Evolutionary conservation across 345 rosid species (phyloP), one percentile per base, ranked within the genome.

Genomic region (Brassica carinata): DNA sequence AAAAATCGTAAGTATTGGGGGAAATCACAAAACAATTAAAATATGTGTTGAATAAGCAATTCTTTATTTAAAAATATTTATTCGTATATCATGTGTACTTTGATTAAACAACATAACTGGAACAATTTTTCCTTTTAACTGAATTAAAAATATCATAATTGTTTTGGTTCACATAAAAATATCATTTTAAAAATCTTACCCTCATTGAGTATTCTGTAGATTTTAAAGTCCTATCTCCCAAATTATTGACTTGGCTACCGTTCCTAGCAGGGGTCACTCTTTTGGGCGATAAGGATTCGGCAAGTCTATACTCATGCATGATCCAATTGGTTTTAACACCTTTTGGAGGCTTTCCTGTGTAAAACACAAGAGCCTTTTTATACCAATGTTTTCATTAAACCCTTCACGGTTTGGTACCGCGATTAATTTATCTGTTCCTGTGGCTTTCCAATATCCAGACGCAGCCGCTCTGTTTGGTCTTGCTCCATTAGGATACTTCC

Each of bases 361-460:
- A 96, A 82, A 96, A 96, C 26, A 96, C 99, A 55, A 95, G 94
- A 55, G 98, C 99, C 77, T 95, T 95, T 95, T 95, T 1, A 95
- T 92, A 55, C 99, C 99, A 80, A 93, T 85, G 78, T 87, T 93
- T 69, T 85, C 90, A 8, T 82, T 84, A 64, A 48, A 85, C 2
- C 78, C 83, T 18, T 70, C 85, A 13, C 74, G 71, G 1, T 91
- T 73, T 33, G 94, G 8, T 15, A 88, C 66, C 17, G 84, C 78
- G 8, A 95, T 95, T 69, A 90, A 48, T 83, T 93, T 95, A 78
- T 95, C 99, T 0, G 99, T 95, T 9, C 99, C 99, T 0, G 99
- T 95, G 0, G 99, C 99, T 85, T 95, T 95, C 99, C 99, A 95
- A 69, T 92, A 94, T 61, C 98, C 98, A 0, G 98, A 93, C 0